Base-by-base conservation (phyloP, 257 asterid species). In the Sherardia arvensis region DNA sequence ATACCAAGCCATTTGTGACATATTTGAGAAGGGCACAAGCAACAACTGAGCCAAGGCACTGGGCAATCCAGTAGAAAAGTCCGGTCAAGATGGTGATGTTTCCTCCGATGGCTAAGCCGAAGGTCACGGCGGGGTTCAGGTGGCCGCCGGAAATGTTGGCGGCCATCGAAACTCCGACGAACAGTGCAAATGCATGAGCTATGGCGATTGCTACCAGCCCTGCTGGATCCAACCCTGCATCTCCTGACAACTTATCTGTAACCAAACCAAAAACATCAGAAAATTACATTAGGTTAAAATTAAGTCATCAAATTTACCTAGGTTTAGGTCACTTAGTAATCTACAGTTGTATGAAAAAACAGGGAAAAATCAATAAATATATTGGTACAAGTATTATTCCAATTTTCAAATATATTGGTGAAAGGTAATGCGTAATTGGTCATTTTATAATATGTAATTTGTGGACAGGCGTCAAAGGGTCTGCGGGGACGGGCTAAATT, bases 71-170 rank as follows among this genome's bases (percentile, higher is more conserved):
- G 56, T 87, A 87, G 71, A 87, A 81, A 17, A 87, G 60, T 26
- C 91, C 94, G 11, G 87, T 81, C 54, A 87, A 51, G 65, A 87
- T 65, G 64, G 95, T 87, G 63, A 85, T 85, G 79, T 85, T 78
- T 63, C 95, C 94, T 21, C 95, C 95, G 26, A 87, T 30, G 38
- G 92, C 90, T 78, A 87, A 66, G 15, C 95, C 95, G 18, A 87
- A 73, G 11, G 95, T 87, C 61, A 87, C 94, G 5, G 95, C 95
- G 5, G 95, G 95, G 49, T 87, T 87, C 68, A 87, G 53, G 63
- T 87, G 95, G 32, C 95, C 95, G 8, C 95, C 95, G 26, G 95
- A 87, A 61, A 85, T 73, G 45, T 85, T 85, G 73, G 94, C 88
- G 0, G 94, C 90, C 0, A 87, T 71, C n/a, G 95, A 40, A 14